These are phyloP conservation scores for Talaromyces sp. DNA, from an alignment of 2,329 filamentous ascomycete species.

Conservation along the genomic window DNA sequence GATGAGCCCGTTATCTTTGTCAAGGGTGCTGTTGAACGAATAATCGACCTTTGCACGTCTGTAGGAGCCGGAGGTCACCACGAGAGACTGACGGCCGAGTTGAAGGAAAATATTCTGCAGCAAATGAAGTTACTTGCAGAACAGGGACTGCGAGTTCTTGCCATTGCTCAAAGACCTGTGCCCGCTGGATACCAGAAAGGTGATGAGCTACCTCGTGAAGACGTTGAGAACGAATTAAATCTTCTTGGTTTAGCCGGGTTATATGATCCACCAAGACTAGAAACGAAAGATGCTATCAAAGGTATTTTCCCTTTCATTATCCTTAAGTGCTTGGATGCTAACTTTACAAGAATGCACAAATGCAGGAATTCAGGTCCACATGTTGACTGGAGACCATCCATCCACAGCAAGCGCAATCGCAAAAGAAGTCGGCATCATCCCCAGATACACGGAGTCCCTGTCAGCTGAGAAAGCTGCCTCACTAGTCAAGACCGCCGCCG, in stretches of 20 bases:
- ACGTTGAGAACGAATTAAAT: conserved; percentile 53
- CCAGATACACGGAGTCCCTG: conserved; percentile 44
- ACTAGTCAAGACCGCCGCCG: conserved; percentile 55
- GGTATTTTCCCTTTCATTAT: conserved; percentile 20
- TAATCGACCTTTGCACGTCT: conserved; percentile 55
- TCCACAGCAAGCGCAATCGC: conserved; percentile 57
- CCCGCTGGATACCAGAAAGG: conserved; percentile 22
- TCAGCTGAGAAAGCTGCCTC: conserved; percentile 46
- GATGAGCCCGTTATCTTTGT: conserved; percentile 49
- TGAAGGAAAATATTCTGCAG: conserved; percentile 47
- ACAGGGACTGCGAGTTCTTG: conserved; percentile 60
- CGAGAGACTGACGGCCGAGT: conserved; percentile 38
- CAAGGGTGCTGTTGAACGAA: conserved; percentile 61
- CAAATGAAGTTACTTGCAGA: conserved; percentile 57
- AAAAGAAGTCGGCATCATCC: conserved; percentile 56
- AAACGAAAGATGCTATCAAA: conserved; percentile 56
- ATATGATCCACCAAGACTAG: conserved; percentile 60
- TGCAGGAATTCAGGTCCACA: conserved; percentile 57
- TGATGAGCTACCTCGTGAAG: conserved; percentile 42
- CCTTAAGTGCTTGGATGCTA: conserved; percentile 10
- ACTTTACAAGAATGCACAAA: conserved; percentile 43
- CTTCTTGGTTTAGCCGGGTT: conserved; percentile 59
- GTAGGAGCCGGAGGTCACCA: conserved; percentile 43
- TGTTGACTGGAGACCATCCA: conserved; percentile 58
- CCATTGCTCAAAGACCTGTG: conserved; percentile 48